Percentiles rank a stretch among this genome's conserved stretches.
These are phyloP conservation scores for Candida vaughaniae DNA, from an alignment of 805 yeast genomes.

Conservation along the genomic window DNA sequence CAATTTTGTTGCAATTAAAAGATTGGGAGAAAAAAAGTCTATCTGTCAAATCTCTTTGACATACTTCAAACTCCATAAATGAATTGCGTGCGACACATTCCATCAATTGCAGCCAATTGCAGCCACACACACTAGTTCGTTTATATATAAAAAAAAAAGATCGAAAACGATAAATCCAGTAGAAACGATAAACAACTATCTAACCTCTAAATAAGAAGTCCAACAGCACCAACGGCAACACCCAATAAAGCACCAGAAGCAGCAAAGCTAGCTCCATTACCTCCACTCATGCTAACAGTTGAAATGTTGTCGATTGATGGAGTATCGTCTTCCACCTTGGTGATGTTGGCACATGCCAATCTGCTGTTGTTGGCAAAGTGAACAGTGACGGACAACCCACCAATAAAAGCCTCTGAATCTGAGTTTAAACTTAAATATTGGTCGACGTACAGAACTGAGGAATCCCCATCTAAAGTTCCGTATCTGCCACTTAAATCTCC, in stretches of 20 bases:
- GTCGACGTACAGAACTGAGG: conserved; percentile 25
- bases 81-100: too few relatives aligned
- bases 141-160: too few relatives aligned
- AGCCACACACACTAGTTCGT: too few relatives aligned
- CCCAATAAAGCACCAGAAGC: conserved; percentile 2
- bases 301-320: conserved; percentile 4
- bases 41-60: too few relatives aligned
- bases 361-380: conserved; percentile 32
- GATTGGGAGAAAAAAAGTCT: too few relatives aligned
- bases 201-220: conserved; percentile 4
- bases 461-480: conserved; percentile 31
- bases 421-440: conserved; percentile 32
- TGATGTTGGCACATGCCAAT: conserved; percentile 41
- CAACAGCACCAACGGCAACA: conserved; percentile 6
- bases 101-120: too few relatives aligned
- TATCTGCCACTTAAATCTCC: conserved; percentile 44
- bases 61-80: too few relatives aligned
- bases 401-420: conserved; percentile 26
- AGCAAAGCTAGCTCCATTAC: conserved; percentile 2
- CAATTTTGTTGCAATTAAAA: too few relatives aligned
- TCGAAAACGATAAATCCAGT: too few relatives aligned
- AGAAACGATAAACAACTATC: too few relatives aligned
- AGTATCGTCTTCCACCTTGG: conserved; percentile 11
- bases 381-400: conserved; percentile 35
- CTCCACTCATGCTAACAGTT: conserved; percentile 1